A percentile compares a stretch with the other conserved stretches of the same genome.
phyloP scores from a whole-genome alignment of 306 rosid species.

The Cyclanthera cordifolia region DNA sequence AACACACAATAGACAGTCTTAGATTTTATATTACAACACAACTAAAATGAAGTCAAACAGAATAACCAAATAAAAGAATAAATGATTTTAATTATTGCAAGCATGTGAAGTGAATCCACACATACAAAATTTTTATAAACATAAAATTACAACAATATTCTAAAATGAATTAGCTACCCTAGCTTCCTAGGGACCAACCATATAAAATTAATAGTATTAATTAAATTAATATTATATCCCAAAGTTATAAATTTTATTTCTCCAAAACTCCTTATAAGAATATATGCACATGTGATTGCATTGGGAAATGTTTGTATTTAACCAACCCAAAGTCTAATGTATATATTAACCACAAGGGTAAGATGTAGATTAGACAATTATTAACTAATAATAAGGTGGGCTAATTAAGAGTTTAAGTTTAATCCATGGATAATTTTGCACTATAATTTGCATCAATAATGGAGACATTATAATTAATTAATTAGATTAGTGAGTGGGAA shows the following conservation, averaged over 20 bases:
- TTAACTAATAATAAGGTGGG: background rate
- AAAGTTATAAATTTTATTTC: background rate
- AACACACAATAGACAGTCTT: too few species aligned
- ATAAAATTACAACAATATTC: background rate
- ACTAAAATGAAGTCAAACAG: background rate
- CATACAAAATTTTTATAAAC: background rate
- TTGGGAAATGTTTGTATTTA: conserved; percentile 9
- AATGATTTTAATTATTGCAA: background rate
- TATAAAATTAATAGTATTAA: background rate
- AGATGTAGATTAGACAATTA: background rate
- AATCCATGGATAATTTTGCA: background rate
- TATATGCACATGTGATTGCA: conserved; percentile 13
- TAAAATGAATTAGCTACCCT: background rate
- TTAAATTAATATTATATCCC: background rate
- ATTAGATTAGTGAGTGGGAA: background rate
- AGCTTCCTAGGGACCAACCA: background rate
- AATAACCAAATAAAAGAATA: background rate
- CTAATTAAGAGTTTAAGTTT: background rate
- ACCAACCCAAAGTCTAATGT: background rate
- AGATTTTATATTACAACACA: background rate
- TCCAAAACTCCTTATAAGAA: background rate
- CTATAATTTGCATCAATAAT: background rate
- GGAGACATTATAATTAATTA: conserved; percentile 7
- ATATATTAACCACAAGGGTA: background rate
- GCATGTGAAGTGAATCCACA: background rate